These are phyloP conservation scores for Colletotrichum ledebouriae DNA, from an alignment of 2,329 filamentous ascomycete genomes.

Conservation along the genomic window DNA sequence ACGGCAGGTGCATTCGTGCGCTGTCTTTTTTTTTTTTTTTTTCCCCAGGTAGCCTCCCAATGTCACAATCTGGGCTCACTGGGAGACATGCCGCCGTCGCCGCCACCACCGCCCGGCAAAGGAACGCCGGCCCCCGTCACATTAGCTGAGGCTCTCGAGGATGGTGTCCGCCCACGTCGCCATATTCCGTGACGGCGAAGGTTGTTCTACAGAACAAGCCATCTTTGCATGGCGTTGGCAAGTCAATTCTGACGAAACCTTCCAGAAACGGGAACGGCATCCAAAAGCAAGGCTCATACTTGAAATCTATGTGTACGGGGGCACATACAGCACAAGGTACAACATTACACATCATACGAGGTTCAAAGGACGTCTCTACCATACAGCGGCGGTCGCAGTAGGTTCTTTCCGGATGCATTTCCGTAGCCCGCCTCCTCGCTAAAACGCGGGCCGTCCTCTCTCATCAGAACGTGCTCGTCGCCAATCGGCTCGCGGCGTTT, in stretches of 20 bases:
- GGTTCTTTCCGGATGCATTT: constrained; percentile 20
- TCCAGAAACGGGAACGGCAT: not conserved
- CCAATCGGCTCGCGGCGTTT: constrained; percentile 94
- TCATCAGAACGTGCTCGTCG: constrained; percentile 88
- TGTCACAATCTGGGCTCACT: constrained; percentile 16
- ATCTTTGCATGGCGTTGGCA: not conserved
- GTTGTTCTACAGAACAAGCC: too few relatives aligned
- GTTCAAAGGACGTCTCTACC: constrained; percentile 21
- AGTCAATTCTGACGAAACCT: not conserved
- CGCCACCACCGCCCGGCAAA: constrained; percentile 14
- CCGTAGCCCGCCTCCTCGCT: constrained; percentile 18
- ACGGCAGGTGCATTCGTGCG: constrained; percentile 26
- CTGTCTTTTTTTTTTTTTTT: not conserved
- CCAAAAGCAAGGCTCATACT: constrained; percentile 39
- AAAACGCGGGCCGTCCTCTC: constrained; percentile 11
- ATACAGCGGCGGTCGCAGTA: constrained; percentile 18
- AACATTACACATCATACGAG: constrained; percentile 42
- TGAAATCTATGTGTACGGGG: constrained; percentile 41
- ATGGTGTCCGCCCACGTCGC: not conserved
- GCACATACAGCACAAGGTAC: constrained; percentile 39
- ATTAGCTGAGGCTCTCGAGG: not conserved
- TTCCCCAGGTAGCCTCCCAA: not conserved
- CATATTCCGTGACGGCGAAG: not conserved
- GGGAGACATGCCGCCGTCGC: constrained; percentile 23
- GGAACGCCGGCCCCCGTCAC: not conserved